These are phyloP conservation scores for Leucogyrophana mollusca DNA, from an alignment of 768 basidiomycete genomes.

Conservation along the genomic window DNA sequence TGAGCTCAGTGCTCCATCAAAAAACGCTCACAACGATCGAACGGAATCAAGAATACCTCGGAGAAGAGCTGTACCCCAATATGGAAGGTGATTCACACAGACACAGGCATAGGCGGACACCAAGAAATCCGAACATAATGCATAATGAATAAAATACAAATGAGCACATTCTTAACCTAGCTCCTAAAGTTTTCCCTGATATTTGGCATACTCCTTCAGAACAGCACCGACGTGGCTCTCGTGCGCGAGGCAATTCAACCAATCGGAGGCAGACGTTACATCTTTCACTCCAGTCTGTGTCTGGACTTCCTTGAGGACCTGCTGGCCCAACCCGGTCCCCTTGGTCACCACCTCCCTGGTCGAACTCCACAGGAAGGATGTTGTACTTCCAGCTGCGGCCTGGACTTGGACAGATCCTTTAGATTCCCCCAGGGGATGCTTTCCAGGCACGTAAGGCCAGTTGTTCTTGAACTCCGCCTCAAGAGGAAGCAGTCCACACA, in stretches of 20 bases:
- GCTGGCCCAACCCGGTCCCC: slow-evolving; percentile 14
- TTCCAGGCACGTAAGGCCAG: slow-evolving; percentile 44
- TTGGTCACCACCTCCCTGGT: slow-evolving; percentile 15
- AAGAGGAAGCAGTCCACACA: slow-evolving; percentile 45
- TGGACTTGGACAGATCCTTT: slow-evolving; percentile 7
- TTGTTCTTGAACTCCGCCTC: slow-evolving; percentile 47
- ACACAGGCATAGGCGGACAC: too few relatives aligned
- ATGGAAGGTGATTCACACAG: too few relatives aligned
- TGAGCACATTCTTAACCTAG: too few relatives aligned
- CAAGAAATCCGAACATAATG: too few relatives aligned
- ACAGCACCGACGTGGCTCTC: slow-evolving; percentile 23
- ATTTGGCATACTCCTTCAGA: slow-evolving; percentile 16
- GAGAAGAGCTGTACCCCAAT: too few relatives aligned
- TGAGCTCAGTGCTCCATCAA: too few relatives aligned
- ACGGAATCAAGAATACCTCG: too few relatives aligned
- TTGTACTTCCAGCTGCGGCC: slow-evolving; percentile 3
- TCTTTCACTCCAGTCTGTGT: slow-evolving; percentile 4
- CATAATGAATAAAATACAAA: too few relatives aligned
- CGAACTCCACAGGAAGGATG: slow-evolving; percentile 13
- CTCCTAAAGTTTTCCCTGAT: background rate
- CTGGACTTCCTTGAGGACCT: slow-evolving; percentile 20
- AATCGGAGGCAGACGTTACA: slow-evolving; percentile 14
- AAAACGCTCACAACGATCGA: too few relatives aligned
- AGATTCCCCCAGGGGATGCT: slow-evolving; percentile 10
- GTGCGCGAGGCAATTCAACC: slow-evolving; percentile 21